These are phyloP conservation scores for Malus hybrid DNA, from an alignment of 331 rosid genomes.

Conservation along the genomic window DNA sequence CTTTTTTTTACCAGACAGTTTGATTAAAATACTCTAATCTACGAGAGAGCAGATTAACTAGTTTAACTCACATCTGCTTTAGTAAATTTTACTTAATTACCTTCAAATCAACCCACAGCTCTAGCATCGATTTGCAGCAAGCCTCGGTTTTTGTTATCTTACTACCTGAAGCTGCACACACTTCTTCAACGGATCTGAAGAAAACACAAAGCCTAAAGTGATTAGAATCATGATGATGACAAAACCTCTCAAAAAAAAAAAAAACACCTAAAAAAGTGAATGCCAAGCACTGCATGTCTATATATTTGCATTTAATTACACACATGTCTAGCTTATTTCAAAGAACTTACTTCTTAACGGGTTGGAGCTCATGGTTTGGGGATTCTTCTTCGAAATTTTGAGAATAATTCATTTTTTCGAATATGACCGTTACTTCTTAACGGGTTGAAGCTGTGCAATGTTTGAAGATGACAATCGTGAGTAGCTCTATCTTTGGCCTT, in stretches of 20 bases:
- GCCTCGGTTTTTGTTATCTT: too few relatives aligned
- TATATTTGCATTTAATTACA: too few relatives aligned
- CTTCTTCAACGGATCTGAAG: conserved; percentile 2
- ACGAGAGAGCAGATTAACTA: too few relatives aligned
- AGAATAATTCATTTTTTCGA: conserved; percentile 16
- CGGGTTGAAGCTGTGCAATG: too few relatives aligned
- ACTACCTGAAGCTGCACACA: background rate
- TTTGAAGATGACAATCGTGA: too few relatives aligned
- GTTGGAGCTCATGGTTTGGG: background rate
- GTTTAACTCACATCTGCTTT: too few relatives aligned
- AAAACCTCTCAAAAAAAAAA: background rate
- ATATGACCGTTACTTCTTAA: background rate
- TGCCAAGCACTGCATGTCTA: background rate
- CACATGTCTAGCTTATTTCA: background rate
- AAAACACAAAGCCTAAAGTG: background rate
- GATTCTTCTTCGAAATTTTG: background rate
- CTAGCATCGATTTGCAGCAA: background rate
- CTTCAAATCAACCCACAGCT: background rate
- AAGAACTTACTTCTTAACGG: background rate
- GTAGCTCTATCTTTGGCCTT: too few relatives aligned
- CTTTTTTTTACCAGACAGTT: too few relatives aligned
- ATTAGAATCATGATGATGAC: background rate
- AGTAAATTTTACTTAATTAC: conserved; percentile 1
- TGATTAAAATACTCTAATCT: too few relatives aligned
- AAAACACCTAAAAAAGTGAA: background rate